Evolutionary conservation across 345 rosid genomes (phyloP).

Genomic region (Sapria himalayana): DNA sequence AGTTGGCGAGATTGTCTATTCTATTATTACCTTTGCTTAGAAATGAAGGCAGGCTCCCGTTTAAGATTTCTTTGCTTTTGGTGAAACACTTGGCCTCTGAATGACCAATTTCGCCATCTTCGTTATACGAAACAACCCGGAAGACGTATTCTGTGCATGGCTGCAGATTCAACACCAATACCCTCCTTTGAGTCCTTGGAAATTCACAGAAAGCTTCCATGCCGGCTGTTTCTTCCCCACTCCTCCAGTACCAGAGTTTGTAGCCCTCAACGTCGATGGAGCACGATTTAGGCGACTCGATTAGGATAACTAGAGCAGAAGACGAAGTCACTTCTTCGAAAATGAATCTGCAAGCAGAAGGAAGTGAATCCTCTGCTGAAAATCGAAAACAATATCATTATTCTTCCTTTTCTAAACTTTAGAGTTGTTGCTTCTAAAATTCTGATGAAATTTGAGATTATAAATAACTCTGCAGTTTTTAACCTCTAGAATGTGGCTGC

Average conservation of each 20-base stretch:
- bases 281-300: conserved; percentile 31
- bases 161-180: conserved; percentile 53
- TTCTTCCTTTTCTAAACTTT: conserved; percentile 5
- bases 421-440: neutral
- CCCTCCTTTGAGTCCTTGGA: conserved; percentile 52
- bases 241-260: conserved; percentile 79
- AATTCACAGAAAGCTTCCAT: conserved; percentile 38
- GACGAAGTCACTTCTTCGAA: conserved; percentile 63
- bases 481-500: conserved; percentile 36
- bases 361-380: conserved; percentile 33
- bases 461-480: conserved; percentile 5
- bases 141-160: conserved; percentile 74
- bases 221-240: conserved; percentile 32
- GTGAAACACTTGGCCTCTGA: conserved; percentile 55
- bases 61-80: conserved; percentile 39
- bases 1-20: too few species aligned
- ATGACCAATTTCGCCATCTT: conserved; percentile 34
- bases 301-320: conserved; percentile 34
- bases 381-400: conserved; percentile 2
- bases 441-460: neutral
- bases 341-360: conserved; percentile 61
- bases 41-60: conserved; percentile 22
- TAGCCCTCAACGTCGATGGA: conserved; percentile 48
- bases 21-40: too few species aligned
- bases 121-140: conserved; percentile 37